Conservation (phyloP, 2,329 filamentous ascomycete genomes). For the Scytalidium sp. region DNA sequence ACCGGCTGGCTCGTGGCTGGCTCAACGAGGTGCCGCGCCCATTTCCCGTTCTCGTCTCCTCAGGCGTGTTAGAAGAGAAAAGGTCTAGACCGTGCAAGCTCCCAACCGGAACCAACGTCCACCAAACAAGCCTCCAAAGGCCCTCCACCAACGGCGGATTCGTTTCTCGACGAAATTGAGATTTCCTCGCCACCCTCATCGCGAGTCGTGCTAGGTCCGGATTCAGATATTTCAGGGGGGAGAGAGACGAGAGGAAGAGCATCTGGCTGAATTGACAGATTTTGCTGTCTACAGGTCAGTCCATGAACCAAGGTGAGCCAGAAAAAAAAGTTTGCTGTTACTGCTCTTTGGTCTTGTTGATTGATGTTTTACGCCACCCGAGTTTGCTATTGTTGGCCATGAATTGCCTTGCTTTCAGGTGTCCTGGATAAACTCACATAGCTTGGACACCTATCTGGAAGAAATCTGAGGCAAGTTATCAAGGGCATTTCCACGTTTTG, state of each 20-base stretch:
- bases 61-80: neutral
- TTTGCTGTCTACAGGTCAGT: neutral
- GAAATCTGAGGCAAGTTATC: too few species aligned
- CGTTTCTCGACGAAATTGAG: neutral
- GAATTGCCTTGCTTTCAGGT: too few species aligned
- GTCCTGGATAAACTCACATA: too few species aligned
- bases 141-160: neutral
- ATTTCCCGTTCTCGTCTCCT: neutral
- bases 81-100: neutral
- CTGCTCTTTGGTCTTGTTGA: too few species aligned
- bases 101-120: neutral
- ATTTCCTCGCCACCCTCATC: neutral
- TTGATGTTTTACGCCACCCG: too few species aligned
- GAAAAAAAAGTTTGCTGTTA: too few species aligned
- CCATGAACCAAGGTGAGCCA: neutral
- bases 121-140: neutral
- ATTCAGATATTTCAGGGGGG: neutral
- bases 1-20: neutral
- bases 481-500: too few species aligned
- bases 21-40: neutral
- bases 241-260: neutral
- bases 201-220: too few species aligned
- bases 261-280: neutral
- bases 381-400: too few species aligned
- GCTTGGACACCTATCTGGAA: too few species aligned